A percentile compares a stretch with the other conserved stretches of the same genome.
These are phyloP conservation scores for Penicillium brevicompactum DNA, from an alignment of 2,329 filamentous ascomycete genomes.

Conservation along the genomic window DNA sequence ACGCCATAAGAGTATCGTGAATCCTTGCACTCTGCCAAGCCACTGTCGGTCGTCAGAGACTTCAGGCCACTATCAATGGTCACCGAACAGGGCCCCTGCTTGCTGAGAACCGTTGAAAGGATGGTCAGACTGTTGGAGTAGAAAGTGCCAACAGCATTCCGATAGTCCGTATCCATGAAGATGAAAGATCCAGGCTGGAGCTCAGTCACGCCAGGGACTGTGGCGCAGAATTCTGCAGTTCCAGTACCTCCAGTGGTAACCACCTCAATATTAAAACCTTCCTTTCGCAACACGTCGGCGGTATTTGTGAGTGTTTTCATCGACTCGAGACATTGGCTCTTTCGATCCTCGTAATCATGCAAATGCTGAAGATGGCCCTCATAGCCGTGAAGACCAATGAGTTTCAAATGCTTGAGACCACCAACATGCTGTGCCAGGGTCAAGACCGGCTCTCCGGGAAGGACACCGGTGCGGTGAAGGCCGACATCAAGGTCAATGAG, in stretches of 20 bases:
- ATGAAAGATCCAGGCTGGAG: conserved; percentile 59
- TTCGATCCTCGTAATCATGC: conserved; percentile 47
- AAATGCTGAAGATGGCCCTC: conserved; percentile 58
- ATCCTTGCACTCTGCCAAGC: conserved; percentile 52
- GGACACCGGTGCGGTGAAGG: conserved; percentile 53
- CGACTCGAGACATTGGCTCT: conserved; percentile 46
- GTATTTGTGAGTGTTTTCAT: conserved; percentile 50
- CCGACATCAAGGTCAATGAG: conserved; percentile 56
- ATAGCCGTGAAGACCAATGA: conserved; percentile 57
- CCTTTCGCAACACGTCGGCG: conserved; percentile 44
- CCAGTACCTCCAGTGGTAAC: conserved; percentile 58
- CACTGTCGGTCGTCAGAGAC: conserved; percentile 55
- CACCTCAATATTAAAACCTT: conserved; percentile 50
- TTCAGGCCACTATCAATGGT: conserved; percentile 57
- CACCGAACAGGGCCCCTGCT: conserved; percentile 47
- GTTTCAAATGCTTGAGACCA: conserved; percentile 39
- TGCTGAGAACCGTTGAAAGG: conserved; percentile 52
- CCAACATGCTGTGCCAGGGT: conserved; percentile 45
- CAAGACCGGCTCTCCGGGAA: conserved; percentile 44
- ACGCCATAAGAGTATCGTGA: conserved; percentile 47
- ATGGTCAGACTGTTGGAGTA: conserved; percentile 55
- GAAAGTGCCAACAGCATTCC: conserved; percentile 53
- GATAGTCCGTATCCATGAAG: conserved; percentile 62
- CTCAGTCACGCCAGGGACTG: conserved; percentile 55
- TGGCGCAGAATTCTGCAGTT: conserved; percentile 56